Conservation (phyloP, 2,329 filamentous ascomycete species). For the Chaetomium sp. region DNA sequence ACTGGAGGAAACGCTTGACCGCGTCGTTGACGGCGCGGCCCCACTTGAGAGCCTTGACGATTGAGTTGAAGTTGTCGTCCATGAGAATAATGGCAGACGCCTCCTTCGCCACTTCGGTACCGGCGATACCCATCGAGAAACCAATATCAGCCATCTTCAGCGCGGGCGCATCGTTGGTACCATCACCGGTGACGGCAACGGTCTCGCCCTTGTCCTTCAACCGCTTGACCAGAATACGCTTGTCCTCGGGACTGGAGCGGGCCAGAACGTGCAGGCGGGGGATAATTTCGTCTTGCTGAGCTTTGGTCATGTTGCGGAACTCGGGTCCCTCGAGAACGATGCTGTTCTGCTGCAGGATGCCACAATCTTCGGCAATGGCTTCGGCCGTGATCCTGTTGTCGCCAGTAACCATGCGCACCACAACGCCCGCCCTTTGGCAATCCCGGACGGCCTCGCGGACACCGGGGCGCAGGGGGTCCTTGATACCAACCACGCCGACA, state of each 20-base stretch:
- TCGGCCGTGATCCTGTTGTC: slow-evolving; percentile 75
- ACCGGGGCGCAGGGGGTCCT: slow-evolving; percentile 69
- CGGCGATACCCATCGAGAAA: slow-evolving; percentile 80
- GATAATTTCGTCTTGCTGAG: slow-evolving; percentile 60
- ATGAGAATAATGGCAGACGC: slow-evolving; percentile 80
- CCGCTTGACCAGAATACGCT: slow-evolving; percentile 64
- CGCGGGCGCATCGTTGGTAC: slow-evolving; percentile 77
- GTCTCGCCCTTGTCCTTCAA: slow-evolving; percentile 69
- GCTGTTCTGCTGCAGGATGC: slow-evolving; percentile 62
- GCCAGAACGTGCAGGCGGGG: slow-evolving; percentile 66
- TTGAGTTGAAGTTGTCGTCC: slow-evolving; percentile 85
- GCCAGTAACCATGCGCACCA: slow-evolving; percentile 79
- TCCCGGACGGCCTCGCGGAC: slow-evolving; percentile 66
- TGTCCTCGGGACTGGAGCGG: slow-evolving; percentile 69
- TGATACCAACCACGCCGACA: slow-evolving; percentile 68
- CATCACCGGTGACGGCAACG: slow-evolving; percentile 76
- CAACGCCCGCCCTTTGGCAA: slow-evolving; percentile 70
- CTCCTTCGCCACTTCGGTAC: slow-evolving; percentile 79
- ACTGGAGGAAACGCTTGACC: slow-evolving; percentile 70
- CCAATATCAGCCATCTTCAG: slow-evolving; percentile 76
- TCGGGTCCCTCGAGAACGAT: slow-evolving; percentile 72
- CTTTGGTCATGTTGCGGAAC: slow-evolving; percentile 64
- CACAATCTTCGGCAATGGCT: slow-evolving; percentile 72
- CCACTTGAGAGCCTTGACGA: slow-evolving; percentile 77
- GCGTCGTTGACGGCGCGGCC: slow-evolving; percentile 71